phyloP scores from a whole-genome alignment of 2,329 filamentous ascomycete genomes.

The Colletotrichum karsti region DNA sequence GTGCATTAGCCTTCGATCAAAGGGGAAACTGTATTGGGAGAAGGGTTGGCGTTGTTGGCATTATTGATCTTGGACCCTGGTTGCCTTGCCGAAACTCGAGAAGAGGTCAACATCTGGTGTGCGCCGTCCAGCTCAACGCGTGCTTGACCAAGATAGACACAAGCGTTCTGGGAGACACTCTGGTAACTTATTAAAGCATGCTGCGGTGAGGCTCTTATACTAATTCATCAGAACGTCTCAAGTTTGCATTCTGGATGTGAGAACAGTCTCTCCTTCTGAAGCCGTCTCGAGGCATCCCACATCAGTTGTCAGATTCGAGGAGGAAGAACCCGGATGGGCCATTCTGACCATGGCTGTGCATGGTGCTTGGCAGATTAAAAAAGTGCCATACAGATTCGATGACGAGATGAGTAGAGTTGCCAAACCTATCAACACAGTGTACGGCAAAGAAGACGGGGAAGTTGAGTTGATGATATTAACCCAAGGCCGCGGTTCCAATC shows the following conservation, averaged over 20 bases:
- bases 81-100: not conserved
- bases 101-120: too few species aligned
- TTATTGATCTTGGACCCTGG: not conserved
- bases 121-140: too few species aligned
- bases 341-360: not conserved
- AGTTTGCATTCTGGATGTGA: too few species aligned
- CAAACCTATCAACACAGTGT: not conserved
- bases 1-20: not conserved
- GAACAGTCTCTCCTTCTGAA: too few species aligned
- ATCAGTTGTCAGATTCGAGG: not conserved
- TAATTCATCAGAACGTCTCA: too few species aligned
- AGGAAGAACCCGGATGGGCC: constrained; percentile 5
- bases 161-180: too few species aligned
- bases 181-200: too few species aligned
- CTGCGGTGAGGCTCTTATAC: too few species aligned
- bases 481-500: constrained; percentile 2
- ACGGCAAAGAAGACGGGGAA: not conserved
- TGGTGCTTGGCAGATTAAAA: not conserved
- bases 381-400: not conserved
- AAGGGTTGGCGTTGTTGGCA: not conserved
- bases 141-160: too few species aligned
- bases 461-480: not conserved
- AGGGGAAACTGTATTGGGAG: not conserved
- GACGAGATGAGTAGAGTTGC: too few species aligned
- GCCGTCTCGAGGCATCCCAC: too few species aligned